phyloP scores from a whole-genome alignment of 352 stramenopile genomes.

The Plasmopara halstedii region DNA sequence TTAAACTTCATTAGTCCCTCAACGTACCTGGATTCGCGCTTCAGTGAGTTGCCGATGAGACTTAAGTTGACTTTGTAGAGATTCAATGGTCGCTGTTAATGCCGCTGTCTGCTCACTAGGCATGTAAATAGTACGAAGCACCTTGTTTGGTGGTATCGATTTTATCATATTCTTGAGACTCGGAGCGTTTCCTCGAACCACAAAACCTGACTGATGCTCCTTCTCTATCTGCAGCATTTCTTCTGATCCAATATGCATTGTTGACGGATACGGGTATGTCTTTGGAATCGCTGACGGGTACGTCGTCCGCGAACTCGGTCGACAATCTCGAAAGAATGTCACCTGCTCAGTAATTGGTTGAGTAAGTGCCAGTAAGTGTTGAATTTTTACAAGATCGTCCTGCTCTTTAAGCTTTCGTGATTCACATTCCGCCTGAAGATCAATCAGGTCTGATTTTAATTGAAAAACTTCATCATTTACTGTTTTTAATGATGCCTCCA shows the following conservation, averaged over 20 bases:
- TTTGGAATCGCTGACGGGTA: conserved; percentile 39
- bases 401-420: conserved; percentile 63
- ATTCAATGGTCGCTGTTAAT: conserved; percentile 43
- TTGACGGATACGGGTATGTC: conserved; percentile 62
- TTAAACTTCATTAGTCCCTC: not conserved
- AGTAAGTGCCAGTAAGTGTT: conserved; percentile 73
- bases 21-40: conserved; percentile 36
- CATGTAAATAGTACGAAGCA: conserved; percentile 75
- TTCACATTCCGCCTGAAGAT: conserved; percentile 57
- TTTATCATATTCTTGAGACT: conserved; percentile 11
- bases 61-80: conserved; percentile 52
- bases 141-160: conserved; percentile 20
- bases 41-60: conserved; percentile 46
- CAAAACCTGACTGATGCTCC: conserved; percentile 15
- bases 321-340: conserved; percentile 70
- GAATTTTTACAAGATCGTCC: conserved; percentile 71
- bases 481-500: conserved; percentile 46
- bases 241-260: conserved; percentile 63
- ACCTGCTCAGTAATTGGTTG: conserved; percentile 77
- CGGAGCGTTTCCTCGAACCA: conserved; percentile 9
- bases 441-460: conserved; percentile 53
- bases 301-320: conserved; percentile 38
- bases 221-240: conserved; percentile 27
- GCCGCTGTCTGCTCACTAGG: conserved; percentile 55
- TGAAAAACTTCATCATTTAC: conserved; percentile 56